Base-by-base conservation (phyloP, 306 rosid species). In the Cucurbita pepo region DNA sequence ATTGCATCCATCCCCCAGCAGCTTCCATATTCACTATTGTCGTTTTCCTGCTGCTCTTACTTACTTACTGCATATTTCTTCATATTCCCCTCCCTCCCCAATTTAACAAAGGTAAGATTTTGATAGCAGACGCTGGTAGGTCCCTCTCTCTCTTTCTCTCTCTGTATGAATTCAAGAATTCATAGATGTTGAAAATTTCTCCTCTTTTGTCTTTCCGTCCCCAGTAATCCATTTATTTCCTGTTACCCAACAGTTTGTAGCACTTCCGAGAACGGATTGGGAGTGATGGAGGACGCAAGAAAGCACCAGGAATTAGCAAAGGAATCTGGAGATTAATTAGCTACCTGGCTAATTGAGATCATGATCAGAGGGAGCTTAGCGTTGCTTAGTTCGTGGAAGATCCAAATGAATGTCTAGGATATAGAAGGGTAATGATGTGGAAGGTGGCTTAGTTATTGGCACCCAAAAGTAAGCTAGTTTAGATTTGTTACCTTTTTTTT, bases 61-160 rank as follows among this genome's bases (percentile, higher is more conserved):
- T 25, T 25, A 84, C 75, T 64, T 79, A 41, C 83, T 82, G 73
- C 70, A n/a, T 73, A 72, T 51, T 30, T 80, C 82, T 78, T 69
- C 84, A 69, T 71, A 30, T 76, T 81, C 56, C 19, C 79, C 54
- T 12, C 22, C 38, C 62, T 30, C 69, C 52, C 74, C 21, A 10
- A 78, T 11, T 75, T 30, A 2, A 30, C 34, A 73, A n/a, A 83
- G 87, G 83, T 72, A 41, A 81, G 69, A 65, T 78, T 79, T 34
- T 63, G 40, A 45, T 66, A 11, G 11, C 72, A 12, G 11, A 43
- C 45, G 55, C 56, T 47, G 40, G 72, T 67, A 67, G 72, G 72
- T 22, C 72, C 72, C 72, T 67, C 56, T 65, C 70, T 38, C 52
- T 41, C 19, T 34, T 19, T 63, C 34, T 37, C 51, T 40, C 3